Base-by-base conservation (phyloP, 2,329 filamentous ascomycete species). In the Trichophyton simii region DNA sequence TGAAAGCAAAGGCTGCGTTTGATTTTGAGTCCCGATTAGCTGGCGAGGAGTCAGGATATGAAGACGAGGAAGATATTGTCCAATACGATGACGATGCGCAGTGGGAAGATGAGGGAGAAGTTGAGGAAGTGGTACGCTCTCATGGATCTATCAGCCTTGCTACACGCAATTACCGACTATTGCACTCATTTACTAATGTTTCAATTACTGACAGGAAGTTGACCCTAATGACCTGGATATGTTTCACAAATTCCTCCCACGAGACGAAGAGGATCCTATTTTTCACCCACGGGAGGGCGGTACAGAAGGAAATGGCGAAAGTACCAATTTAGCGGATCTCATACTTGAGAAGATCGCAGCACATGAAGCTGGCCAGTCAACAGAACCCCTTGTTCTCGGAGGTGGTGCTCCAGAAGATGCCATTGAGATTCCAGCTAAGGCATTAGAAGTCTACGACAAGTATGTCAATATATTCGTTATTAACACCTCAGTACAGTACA, bases 311-410 rank as follows among this genome's bases (percentile, higher is more conserved):
- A 76, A 79, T 41, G 77, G 78, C 46, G 79, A 81, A 62, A 80
- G 82, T 13, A 89, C 87, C 65, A 96, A 97, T 72, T 79, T 99
- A 62, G 91, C 94, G 15, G 91, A 96, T 70, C 78, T 99, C 65
- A 99, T 99, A 66, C 77, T 99, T 62, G 86, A 92, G 71, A 96
- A 95, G 76, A 99, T 99, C 70, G 90, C 91, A 3, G 87, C 88
- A 63, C 89, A 95, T 69, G 94, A 99, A 77, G 87, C 89, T 3
- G 81, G 81, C 36, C 80, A 86, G 65, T 79, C 72, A 11, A 71
- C 77, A 52, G 72, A 75, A 25, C 72, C 71, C 18, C 70, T 73
- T 28, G 75, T 81, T 60, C 74, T 78, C 63, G 82, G 81, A 38
- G 79, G 83, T 60, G 82, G 80, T 18, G 73, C 81, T 0, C 81